Base-by-base conservation (phyloP, 73 alveolate species). In the Tetrahymena elliotti region DNA sequence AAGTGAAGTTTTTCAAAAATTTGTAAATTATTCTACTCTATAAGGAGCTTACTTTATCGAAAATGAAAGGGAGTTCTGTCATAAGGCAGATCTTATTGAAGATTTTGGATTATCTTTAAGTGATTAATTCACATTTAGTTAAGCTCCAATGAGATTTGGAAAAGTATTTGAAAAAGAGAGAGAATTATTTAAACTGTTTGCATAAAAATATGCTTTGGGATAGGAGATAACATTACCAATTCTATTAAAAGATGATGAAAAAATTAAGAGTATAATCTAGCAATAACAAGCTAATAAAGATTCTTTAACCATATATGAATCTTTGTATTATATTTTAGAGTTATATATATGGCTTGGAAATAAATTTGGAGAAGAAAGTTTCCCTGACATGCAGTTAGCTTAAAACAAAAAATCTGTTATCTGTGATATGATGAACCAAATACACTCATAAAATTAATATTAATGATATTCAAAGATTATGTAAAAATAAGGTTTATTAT, bases 281-380 rank as follows among this genome's bases (percentile, higher is more conserved):
- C 93, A 84, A 47, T 84, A 9, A 8, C 8, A 27, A 33, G 39
- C 84, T 1, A 52, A 47, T 35, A 96, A 95, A 93, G 41, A 47
- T 39, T 94, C 92, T 35, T 38, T 96, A 2, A 94, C 95, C 12
- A 47, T 20, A 1, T 93, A 95, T 20, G 97, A 96, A 53, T 38
- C 83, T 27, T 33, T 93, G 8, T 33, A 92, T 94, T 94, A 95
- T 39, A 96, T 84, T 35, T 37, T 95, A 22, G 98, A 96, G 27
- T 93, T 95, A 40, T 96, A 96, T 93, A 20, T 93, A 33, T 96
- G 98, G 98, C 97, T 96, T 18, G 96, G 95, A 6, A 93, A 95
- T 54, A 95, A 93, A 84, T 96, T 47, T 22, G 94, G 37, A 2
- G 93, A 96, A 27, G 82, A 84, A 20, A 27, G 35, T 20, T 37